Evolutionary conservation across 345 rosid genomes (phyloP).

Genomic region (Salix purpurea): DNA sequence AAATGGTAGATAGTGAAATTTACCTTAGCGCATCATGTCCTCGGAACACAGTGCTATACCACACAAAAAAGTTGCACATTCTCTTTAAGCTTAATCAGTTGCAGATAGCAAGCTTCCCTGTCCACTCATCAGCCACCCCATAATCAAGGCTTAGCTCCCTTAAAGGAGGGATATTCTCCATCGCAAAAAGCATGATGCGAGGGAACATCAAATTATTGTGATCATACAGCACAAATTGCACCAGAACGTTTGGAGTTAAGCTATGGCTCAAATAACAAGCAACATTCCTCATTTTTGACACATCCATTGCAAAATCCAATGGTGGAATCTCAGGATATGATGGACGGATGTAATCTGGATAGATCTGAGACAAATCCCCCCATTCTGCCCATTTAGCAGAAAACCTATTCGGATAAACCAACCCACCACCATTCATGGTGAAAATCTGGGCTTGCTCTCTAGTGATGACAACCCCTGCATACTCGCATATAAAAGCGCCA

Average conservation of each 20-base stretch:
- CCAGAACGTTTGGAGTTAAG: constrained; percentile 72
- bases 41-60: constrained; percentile 16
- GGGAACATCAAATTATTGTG: constrained; percentile 88
- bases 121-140: constrained; percentile 78
- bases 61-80: constrained; percentile 14
- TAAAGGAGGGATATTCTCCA: constrained; percentile 87
- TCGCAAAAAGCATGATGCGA: constrained; percentile 81
- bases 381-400: constrained; percentile 67
- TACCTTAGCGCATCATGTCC: constrained; percentile 37
- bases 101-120: constrained; percentile 75
- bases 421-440: constrained; percentile 71
- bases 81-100: constrained; percentile 34
- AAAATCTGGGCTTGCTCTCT: constrained; percentile 79
- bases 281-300: constrained; percentile 86
- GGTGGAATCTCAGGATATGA: constrained; percentile 68
- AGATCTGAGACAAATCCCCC: constrained; percentile 83
- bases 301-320: constrained; percentile 90
- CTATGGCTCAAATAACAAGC: constrained; percentile 94
- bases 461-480: constrained; percentile 80
- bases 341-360: constrained; percentile 48
- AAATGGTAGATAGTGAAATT: background rate
- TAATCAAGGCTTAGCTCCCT: constrained; percentile 91
- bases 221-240: constrained; percentile 77
- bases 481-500: constrained; percentile 86
- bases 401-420: constrained; percentile 73